Evolutionary conservation across 2,329 filamentous ascomycete genomes (phyloP).

Genomic region (Orbilia quercus): DNA sequence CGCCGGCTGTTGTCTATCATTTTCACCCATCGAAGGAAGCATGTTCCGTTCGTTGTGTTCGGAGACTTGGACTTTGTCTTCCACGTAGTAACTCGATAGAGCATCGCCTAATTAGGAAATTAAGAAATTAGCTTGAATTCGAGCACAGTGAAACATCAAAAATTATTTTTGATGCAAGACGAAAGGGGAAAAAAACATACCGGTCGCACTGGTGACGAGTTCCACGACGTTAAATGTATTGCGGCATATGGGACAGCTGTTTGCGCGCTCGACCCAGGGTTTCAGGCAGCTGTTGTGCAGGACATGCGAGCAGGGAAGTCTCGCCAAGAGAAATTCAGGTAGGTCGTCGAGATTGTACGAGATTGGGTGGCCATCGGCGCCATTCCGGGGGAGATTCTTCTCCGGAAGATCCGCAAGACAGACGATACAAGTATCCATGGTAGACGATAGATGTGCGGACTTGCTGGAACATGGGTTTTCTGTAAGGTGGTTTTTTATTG

Average conservation of each 20-base stretch:
- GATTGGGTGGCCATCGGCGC: constrained; percentile 67
- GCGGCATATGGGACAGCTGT: constrained; percentile 97
- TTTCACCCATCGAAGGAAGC: constrained; percentile 76
- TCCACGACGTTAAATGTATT: constrained; percentile 90
- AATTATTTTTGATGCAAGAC: not conserved
- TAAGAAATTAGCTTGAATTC: constrained; percentile 18
- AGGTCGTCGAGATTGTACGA: constrained; percentile 63
- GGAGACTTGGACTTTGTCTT: constrained; percentile 87
- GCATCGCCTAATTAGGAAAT: constrained; percentile 35
- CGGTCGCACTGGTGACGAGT: constrained; percentile 68
- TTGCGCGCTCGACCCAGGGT: constrained; percentile 95
- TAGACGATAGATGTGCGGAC: constrained; percentile 40
- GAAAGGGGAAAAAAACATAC: constrained; percentile 31
- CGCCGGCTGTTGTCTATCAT: constrained; percentile 69
- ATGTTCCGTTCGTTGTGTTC: constrained; percentile 84
- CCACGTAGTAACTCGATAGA: constrained; percentile 72
- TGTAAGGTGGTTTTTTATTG: constrained; percentile 14
- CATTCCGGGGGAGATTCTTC: constrained; percentile 60
- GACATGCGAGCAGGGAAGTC: constrained; percentile 78
- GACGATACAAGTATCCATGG: constrained; percentile 70
- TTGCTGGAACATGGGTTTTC: constrained; percentile 55
- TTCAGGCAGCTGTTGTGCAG: constrained; percentile 92
- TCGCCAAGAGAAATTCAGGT: constrained; percentile 61
- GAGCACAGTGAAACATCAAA: not conserved
- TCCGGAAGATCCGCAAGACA: constrained; percentile 76